Conservation (phyloP, 1,284 basidiomycete genomes). For the Sporisorium scitamineum region DNA sequence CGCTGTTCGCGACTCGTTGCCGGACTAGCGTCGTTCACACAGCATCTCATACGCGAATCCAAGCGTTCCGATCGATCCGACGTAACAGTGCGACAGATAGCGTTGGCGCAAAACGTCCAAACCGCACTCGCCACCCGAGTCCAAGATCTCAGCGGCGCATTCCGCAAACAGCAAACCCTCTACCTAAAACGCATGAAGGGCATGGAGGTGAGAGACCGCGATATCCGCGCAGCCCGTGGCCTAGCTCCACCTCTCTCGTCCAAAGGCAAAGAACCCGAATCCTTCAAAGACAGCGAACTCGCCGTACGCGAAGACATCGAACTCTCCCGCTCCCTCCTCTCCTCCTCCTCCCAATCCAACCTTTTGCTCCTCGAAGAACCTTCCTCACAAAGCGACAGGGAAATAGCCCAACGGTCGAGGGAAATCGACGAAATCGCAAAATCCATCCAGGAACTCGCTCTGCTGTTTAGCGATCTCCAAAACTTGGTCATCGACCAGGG, state of each 20-base stretch:
- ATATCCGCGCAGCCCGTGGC: constrained; percentile 45
- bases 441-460: constrained; percentile 89
- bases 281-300: constrained; percentile 50
- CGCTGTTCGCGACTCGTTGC: constrained; percentile 54
- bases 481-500: constrained; percentile 97
- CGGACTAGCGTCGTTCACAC: constrained; percentile 50
- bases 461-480: constrained; percentile 94
- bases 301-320: constrained; percentile 65
- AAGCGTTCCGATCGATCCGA: constrained; percentile 50
- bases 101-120: constrained; percentile 91
- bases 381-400: constrained; percentile 6
- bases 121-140: constrained; percentile 92
- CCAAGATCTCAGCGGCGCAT: constrained; percentile 90
- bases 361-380: constrained; percentile 35
- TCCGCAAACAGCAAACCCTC: constrained; percentile 95
- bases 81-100: constrained; percentile 57
- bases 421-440: constrained; percentile 92
- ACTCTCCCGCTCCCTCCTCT: constrained; percentile 27
- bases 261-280: constrained; percentile 11
- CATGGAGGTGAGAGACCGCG: constrained; percentile 67
- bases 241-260: constrained; percentile 14
- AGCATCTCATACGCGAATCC: constrained; percentile 73
- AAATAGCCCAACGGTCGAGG: constrained; percentile 71
- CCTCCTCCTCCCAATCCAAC: constrained; percentile 1
- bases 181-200: constrained; percentile 90